Evolutionary conservation across 331 rosid species (phyloP).

Genomic region (Telfairia occidentalis): DNA sequence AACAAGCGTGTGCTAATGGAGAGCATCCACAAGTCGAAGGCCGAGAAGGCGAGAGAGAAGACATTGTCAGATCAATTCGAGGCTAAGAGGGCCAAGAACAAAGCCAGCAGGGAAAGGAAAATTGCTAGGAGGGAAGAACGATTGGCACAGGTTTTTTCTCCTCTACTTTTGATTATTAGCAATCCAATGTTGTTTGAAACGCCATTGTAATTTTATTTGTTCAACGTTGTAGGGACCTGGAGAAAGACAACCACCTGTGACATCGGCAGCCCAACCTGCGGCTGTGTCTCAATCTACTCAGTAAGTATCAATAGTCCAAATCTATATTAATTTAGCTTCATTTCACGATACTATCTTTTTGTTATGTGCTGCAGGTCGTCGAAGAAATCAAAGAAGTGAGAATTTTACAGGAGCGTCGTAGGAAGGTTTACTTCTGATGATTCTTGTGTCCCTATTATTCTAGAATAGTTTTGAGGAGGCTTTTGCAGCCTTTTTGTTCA

Average conservation of each 20-base stretch:
- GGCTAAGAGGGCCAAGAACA: conserved; percentile 18
- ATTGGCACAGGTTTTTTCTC: neutral
- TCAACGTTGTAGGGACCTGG: neutral
- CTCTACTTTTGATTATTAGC: neutral
- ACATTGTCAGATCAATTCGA: conserved; percentile 14
- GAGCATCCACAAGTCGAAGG: conserved; percentile 17
- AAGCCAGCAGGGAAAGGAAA: conserved; percentile 17
- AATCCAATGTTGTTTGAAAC: neutral
- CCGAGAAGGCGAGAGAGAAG: conserved; percentile 16
- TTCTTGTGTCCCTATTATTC: neutral
- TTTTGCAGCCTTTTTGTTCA: neutral
- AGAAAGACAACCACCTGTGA: neutral
- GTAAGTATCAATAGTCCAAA: neutral
- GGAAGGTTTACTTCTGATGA: neutral
- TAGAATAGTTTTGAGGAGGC: conserved; percentile 1
- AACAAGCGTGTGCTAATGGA: conserved; percentile 16
- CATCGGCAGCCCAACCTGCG: conserved; percentile 9
- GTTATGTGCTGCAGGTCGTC: neutral
- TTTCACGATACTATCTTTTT: neutral
- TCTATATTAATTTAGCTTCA: neutral
- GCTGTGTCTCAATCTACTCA: conserved; percentile 4
- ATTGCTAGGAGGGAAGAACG: conserved; percentile 15
- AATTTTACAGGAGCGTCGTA: neutral
- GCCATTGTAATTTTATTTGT: neutral
- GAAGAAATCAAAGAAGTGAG: conserved; percentile 17